These are phyloP conservation scores for Rosellinia necatrix DNA, from an alignment of 2,329 filamentous ascomycete genomes.

Conservation along the genomic window DNA sequence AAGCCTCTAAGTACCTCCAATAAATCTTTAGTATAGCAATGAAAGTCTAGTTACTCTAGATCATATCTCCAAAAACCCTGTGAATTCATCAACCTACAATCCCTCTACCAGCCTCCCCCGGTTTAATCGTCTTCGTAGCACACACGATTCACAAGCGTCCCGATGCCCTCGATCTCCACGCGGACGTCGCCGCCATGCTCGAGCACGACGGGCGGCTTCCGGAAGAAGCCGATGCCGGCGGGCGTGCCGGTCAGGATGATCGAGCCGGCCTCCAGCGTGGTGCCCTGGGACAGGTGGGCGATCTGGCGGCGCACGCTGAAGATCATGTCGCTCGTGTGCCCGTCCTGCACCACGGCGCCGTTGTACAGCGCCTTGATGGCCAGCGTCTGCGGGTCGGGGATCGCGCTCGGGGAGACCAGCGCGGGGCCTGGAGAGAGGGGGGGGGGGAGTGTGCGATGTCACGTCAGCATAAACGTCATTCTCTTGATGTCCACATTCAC, in stretches of 20 bases:
- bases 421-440: conserved; percentile 47
- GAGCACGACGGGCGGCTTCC: conserved; percentile 25
- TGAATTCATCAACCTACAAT: not conserved
- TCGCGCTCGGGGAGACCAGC: conserved; percentile 49
- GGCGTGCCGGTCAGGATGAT: conserved; percentile 28
- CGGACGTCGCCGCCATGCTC: conserved; percentile 23
- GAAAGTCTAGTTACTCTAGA: too few relatives aligned
- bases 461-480: too few relatives aligned
- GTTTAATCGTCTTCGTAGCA: conserved; percentile 22
- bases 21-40: too few relatives aligned
- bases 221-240: conserved; percentile 25
- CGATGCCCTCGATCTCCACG: conserved; percentile 24
- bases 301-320: conserved; percentile 25
- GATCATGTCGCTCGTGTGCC: conserved; percentile 29
- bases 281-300: conserved; percentile 26
- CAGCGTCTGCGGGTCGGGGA: conserved; percentile 49
- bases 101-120: not conserved
- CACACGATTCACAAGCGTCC: conserved; percentile 24
- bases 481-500: too few relatives aligned
- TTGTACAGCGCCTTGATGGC: conserved; percentile 53
- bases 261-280: conserved; percentile 25
- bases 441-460: not conserved
- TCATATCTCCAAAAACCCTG: not conserved
- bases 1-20: too few relatives aligned
- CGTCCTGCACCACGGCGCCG: conserved; percentile 55